These are phyloP conservation scores for Cornus controversa DNA, from an alignment of 148 eudicot species.

Conservation along the genomic window DNA sequence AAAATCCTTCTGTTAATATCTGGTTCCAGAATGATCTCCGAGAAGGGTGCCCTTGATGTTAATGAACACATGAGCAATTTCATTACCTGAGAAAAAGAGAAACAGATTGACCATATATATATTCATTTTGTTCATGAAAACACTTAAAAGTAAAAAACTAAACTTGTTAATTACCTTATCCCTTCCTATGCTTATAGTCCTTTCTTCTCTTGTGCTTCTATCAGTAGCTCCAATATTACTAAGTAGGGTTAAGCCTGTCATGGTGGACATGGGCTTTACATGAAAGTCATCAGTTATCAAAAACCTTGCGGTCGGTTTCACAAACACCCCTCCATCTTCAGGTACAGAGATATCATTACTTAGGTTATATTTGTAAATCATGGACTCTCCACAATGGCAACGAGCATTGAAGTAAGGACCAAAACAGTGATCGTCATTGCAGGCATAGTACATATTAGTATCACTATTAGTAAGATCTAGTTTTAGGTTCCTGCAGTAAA, in stretches of 20 bases:
- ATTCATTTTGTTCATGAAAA: background rate
- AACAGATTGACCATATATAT: too few species aligned
- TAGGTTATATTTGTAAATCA: background rate
- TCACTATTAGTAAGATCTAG: background rate
- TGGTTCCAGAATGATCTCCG: background rate
- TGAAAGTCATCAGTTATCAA: background rate
- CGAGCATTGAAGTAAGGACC: background rate
- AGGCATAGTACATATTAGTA: background rate
- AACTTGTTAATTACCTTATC: background rate
- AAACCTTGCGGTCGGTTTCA: slow-evolving; percentile 3
- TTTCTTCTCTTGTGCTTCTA: background rate
- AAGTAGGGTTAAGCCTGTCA: background rate
- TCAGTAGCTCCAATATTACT: background rate
- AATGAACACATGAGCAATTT: background rate
- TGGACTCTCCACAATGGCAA: background rate
- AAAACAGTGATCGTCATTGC: background rate
- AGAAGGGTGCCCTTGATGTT: background rate
- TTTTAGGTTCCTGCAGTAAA: background rate
- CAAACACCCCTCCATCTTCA: background rate
- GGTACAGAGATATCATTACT: background rate
- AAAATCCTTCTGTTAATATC: too few species aligned
- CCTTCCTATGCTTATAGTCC: background rate
- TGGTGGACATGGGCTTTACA: background rate
- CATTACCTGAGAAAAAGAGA: background rate
- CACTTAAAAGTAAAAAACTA: background rate